phyloP scores from a whole-genome alignment of 2,329 filamentous ascomycete genomes.

The Cladosporium sp. region DNA sequence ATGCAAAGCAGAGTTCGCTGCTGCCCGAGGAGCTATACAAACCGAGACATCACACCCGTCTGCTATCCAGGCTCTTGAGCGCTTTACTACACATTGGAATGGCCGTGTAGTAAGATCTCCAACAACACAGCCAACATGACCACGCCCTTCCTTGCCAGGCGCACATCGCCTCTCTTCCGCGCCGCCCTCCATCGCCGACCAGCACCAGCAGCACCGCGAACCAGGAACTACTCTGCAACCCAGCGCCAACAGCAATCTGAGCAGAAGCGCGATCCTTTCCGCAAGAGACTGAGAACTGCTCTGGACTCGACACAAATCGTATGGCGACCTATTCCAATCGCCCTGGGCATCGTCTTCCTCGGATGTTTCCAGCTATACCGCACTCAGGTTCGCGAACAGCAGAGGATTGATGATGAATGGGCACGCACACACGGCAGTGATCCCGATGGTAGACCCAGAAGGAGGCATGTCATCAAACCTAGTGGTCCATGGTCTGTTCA shows the following conservation, averaged over 20 bases:
- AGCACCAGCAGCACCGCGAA: background rate
- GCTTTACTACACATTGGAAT: background rate
- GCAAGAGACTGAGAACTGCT: slow-evolving; percentile 8
- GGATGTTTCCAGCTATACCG: slow-evolving; percentile 83
- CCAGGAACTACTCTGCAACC: slow-evolving; percentile 3
- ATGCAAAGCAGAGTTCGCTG: background rate
- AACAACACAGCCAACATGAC: background rate
- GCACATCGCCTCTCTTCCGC: slow-evolving; percentile 17
- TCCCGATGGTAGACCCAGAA: slow-evolving; percentile 50
- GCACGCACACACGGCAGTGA: slow-evolving; percentile 34
- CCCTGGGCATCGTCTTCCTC: slow-evolving; percentile 79
- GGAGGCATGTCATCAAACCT: slow-evolving; percentile 67
- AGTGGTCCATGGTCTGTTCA: slow-evolving; percentile 91
- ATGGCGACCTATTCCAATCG: slow-evolving; percentile 90
- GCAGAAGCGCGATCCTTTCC: slow-evolving; percentile 11
- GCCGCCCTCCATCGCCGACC: slow-evolving; percentile 13
- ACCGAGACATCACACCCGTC: background rate
- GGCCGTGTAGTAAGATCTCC: background rate
- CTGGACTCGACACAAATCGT: slow-evolving; percentile 15
- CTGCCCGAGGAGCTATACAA: background rate
- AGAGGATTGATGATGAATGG: slow-evolving; percentile 45
- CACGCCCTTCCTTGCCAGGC: slow-evolving; percentile 2
- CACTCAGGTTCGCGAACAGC: slow-evolving; percentile 57
- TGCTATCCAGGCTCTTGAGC: background rate
- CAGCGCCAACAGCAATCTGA: slow-evolving; percentile 5